These are phyloP conservation scores for Notholithocarpus densiflorus DNA, from an alignment of 306 rosid genomes.

Conservation along the genomic window DNA sequence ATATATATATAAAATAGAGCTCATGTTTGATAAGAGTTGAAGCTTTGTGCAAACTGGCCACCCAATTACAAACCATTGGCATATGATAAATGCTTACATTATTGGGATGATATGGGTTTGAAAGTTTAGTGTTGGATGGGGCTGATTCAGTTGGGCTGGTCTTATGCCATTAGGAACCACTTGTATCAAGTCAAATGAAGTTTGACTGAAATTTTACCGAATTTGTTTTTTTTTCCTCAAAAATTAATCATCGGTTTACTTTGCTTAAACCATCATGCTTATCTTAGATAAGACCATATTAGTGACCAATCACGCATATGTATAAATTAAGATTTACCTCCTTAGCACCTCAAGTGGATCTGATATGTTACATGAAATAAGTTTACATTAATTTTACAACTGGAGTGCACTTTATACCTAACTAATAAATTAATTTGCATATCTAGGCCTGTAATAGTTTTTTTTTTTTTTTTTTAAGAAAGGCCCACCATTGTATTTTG, in stretches of 20 bases:
- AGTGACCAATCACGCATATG: background rate
- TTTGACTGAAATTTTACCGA: background rate
- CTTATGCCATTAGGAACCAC: background rate
- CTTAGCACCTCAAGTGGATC: background rate
- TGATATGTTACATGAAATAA: background rate
- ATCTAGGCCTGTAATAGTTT: background rate
- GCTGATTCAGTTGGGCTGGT: slow-evolving; percentile 3
- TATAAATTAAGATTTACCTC: background rate
- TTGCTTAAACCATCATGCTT: background rate
- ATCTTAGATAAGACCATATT: background rate
- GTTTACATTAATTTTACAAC: background rate
- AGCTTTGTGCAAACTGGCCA: background rate
- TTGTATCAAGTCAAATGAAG: background rate
- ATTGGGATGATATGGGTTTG: background rate
- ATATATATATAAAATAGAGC: background rate
- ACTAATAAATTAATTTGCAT: background rate
- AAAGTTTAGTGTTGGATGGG: background rate
- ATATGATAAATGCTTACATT: background rate
- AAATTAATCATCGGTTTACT: background rate
- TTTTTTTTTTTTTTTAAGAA: background rate
- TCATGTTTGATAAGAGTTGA: background rate
- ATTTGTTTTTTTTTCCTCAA: background rate
- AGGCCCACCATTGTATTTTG: background rate
- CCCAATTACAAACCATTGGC: background rate
- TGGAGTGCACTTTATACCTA: background rate